Conservation (phyloP, 331 rosid genomes). For the Pyracantha coccinea region DNA sequence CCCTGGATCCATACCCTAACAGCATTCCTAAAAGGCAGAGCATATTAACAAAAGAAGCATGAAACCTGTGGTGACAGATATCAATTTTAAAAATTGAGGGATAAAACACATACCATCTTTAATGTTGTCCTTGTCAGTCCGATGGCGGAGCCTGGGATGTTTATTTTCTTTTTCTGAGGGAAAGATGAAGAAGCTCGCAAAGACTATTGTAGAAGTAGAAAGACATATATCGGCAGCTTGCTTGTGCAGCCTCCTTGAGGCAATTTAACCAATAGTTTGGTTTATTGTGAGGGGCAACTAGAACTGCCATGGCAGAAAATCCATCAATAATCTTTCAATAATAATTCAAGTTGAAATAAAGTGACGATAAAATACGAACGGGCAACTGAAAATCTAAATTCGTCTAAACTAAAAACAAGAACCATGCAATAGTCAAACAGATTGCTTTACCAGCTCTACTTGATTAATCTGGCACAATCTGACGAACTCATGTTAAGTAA, state of each 20-base stretch:
- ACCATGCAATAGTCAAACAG: neutral
- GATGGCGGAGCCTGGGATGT: slow-evolving; percentile 12
- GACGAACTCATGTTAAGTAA: neutral
- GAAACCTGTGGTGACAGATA: no score
- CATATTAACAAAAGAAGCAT: neutral
- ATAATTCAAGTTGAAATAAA: neutral
- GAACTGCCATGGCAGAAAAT: slow-evolving; percentile 17
- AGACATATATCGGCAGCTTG: no score
- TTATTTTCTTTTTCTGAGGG: neutral
- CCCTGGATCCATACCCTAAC: slow-evolving; percentile 38
- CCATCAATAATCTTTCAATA: neutral
- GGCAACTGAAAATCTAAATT: neutral
- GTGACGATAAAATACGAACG: neutral
- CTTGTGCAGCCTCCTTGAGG: no score
- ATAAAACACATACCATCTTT: slow-evolving; percentile 56
- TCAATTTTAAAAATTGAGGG: no score
- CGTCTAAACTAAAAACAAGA: neutral
- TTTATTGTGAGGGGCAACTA: slow-evolving; percentile 20
- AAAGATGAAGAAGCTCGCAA: no score
- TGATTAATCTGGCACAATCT: no score
- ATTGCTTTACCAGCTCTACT: neutral
- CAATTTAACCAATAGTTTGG: no score
- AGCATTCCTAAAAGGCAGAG: neutral
- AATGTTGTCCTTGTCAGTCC: slow-evolving; percentile 78
- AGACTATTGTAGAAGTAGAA: no score